These are phyloP conservation scores for Iodosphaeria phyllophila DNA, from an alignment of 2,329 filamentous ascomycete genomes.

Conservation along the genomic window DNA sequence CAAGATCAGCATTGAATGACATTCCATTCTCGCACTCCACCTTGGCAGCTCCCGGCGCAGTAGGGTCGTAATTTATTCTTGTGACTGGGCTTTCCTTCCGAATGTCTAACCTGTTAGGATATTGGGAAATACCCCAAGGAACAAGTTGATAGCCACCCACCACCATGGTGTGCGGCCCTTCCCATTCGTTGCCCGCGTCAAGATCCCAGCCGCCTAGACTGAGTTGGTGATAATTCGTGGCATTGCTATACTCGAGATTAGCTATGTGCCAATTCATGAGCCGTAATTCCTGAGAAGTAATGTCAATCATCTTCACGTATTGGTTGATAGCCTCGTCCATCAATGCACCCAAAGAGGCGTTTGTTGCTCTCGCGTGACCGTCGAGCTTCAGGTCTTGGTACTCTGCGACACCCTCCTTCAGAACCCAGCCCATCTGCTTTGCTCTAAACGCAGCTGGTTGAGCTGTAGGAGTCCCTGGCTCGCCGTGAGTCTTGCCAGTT, in stretches of 20 bases:
- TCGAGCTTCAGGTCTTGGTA: slow-evolving; percentile 56
- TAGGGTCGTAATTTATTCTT: slow-evolving; percentile 45
- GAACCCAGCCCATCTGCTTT: slow-evolving; percentile 62
- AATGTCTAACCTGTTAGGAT: slow-evolving; percentile 60
- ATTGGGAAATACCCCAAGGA: slow-evolving; percentile 66
- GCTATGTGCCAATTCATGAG: slow-evolving; percentile 97
- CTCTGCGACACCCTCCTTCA: slow-evolving; percentile 44
- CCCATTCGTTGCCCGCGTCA: slow-evolving; percentile 93
- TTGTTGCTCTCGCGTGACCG: slow-evolving; percentile 37
- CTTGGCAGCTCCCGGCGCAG: slow-evolving; percentile 29
- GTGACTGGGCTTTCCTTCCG: slow-evolving; percentile 55
- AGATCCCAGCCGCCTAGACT: slow-evolving; percentile 92
- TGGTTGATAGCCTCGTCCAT: slow-evolving; percentile 84
- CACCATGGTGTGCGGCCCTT: slow-evolving; percentile 84
- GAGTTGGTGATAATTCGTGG: slow-evolving; percentile 67
- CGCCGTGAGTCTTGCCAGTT: slow-evolving; percentile 54
- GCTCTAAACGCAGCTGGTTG: slow-evolving; percentile 61
- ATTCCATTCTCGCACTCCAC: slow-evolving; percentile 66
- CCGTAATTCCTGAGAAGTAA: slow-evolving; percentile 73
- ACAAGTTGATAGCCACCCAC: slow-evolving; percentile 88
- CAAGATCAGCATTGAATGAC: slow-evolving; percentile 62
- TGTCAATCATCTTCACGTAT: slow-evolving; percentile 65
- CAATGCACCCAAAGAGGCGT: slow-evolving; percentile 71
- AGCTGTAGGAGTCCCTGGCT: slow-evolving; percentile 49
- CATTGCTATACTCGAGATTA: slow-evolving; percentile 95